Evolutionary conservation across 495 filamentous ascomycete species (phyloP).

Genomic region (Copromyces sp.): DNA sequence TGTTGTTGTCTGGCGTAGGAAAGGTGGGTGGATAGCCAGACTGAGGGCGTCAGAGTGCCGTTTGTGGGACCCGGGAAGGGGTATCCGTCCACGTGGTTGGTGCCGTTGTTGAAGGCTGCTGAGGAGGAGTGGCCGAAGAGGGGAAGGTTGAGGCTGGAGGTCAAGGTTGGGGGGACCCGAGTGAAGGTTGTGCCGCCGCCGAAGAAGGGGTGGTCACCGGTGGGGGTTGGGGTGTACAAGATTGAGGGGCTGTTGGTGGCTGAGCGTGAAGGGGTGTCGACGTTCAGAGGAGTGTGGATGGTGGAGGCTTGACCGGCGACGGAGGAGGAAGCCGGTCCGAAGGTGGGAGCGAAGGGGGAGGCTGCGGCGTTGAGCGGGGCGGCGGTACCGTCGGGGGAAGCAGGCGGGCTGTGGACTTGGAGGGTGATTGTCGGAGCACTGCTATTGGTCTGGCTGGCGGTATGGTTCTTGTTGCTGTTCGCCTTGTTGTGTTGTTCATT

Average conservation of each 20-base stretch:
- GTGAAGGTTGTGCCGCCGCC: neutral
- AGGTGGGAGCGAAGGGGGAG: neutral
- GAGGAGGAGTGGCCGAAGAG: neutral
- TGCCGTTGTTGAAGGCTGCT: neutral
- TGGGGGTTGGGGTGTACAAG: neutral
- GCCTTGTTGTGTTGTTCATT: neutral
- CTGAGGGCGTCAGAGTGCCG: neutral
- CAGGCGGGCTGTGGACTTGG: neutral
- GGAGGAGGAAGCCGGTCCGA: neutral
- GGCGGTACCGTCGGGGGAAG: neutral
- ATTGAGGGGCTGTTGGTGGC: neutral
- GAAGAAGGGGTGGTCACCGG: neutral
- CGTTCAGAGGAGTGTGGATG: neutral
- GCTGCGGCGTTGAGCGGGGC: neutral
- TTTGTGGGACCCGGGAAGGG: neutral
- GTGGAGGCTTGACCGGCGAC: neutral
- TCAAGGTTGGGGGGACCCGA: neutral
- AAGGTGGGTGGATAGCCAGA: neutral
- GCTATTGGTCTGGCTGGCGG: neutral
- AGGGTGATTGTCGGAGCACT: neutral
- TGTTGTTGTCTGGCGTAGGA: neutral
- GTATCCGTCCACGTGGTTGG: neutral
- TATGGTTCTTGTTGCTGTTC: neutral
- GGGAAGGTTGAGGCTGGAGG: neutral
- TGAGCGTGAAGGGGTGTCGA: neutral